Evolutionary conservation across 441 rosid species (phyloP).

Genomic region (Populus hybrid): DNA sequence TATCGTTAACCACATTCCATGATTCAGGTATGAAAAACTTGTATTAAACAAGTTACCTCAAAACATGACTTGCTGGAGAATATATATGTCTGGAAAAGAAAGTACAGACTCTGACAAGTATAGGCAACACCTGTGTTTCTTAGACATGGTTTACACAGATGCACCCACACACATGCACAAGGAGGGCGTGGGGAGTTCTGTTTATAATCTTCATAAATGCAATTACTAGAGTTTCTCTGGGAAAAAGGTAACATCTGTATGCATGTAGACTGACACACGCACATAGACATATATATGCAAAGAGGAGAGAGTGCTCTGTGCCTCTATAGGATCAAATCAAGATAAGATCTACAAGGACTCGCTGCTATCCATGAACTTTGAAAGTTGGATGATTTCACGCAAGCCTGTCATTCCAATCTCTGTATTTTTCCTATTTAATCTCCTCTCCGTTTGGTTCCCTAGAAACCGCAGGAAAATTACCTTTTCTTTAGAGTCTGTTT

Average conservation of each 20-base stretch:
- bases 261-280: not conserved
- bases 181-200: not conserved
- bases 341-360: not conserved
- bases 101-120: conserved; percentile 73
- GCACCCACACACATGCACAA: not conserved
- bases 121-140: conserved; percentile 64
- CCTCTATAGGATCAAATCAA: not conserved
- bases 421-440: not conserved
- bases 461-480: not conserved
- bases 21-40: not conserved
- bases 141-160: not conserved
- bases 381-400: not conserved
- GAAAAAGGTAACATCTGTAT: not conserved
- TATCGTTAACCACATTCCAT: not conserved
- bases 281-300: not conserved
- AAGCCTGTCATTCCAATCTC: not conserved
- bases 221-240: not conserved
- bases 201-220: not conserved
- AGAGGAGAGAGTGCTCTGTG: not conserved
- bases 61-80: conserved; percentile 64
- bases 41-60: conserved; percentile 50
- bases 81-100: conserved; percentile 63
- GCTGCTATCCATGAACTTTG: not conserved
- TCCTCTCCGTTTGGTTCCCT: not conserved
- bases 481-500: not conserved